Percentiles rank a stretch among this genome's conserved stretches.
phyloP scores from a whole-genome alignment of 2,329 filamentous ascomycete species.

The Epichloe sp. region DNA sequence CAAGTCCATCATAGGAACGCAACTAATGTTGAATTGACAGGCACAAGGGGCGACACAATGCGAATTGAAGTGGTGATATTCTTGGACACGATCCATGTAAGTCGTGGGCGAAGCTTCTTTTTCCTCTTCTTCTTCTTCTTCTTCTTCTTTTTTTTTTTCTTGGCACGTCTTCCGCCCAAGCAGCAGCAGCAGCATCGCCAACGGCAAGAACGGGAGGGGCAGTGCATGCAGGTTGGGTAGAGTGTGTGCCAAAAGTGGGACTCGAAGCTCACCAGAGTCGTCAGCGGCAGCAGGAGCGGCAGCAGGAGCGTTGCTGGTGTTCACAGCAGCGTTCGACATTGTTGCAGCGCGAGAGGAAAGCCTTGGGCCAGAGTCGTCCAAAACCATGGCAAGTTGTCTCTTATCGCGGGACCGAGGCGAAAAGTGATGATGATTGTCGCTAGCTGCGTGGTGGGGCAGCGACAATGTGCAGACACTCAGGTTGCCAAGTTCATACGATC shows the following conservation, averaged over 20 bases:
- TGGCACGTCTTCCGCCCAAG: neutral
- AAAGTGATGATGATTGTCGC: slow-evolving; percentile 7
- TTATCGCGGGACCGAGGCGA: neutral
- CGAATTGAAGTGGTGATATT: neutral
- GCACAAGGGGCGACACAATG: neutral
- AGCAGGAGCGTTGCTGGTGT: slow-evolving; percentile 10
- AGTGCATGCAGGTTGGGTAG: slow-evolving; percentile 7
- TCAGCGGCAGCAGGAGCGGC: slow-evolving; percentile 11
- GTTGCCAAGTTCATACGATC: neutral
- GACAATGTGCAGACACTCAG: neutral
- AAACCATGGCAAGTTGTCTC: slow-evolving; percentile 21
- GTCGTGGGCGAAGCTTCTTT: neutral
- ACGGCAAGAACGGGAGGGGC: slow-evolving; percentile 21
- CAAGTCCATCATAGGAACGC: neutral
- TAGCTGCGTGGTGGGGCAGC: neutral
- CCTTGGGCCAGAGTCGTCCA: slow-evolving; percentile 26
- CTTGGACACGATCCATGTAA: neutral
- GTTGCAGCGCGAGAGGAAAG: slow-evolving; percentile 20
- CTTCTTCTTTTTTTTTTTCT: too few species aligned
- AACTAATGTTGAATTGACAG: neutral
- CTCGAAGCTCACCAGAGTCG: slow-evolving; percentile 26
- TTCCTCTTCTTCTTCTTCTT: neutral
- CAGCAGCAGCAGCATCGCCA: slow-evolving; percentile 4
- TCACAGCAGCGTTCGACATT: slow-evolving; percentile 23
- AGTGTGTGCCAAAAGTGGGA: slow-evolving; percentile 4